These are phyloP conservation scores for Zygotorulaspora sp. DNA, from an alignment of 805 yeast genomes.

Conservation along the genomic window DNA sequence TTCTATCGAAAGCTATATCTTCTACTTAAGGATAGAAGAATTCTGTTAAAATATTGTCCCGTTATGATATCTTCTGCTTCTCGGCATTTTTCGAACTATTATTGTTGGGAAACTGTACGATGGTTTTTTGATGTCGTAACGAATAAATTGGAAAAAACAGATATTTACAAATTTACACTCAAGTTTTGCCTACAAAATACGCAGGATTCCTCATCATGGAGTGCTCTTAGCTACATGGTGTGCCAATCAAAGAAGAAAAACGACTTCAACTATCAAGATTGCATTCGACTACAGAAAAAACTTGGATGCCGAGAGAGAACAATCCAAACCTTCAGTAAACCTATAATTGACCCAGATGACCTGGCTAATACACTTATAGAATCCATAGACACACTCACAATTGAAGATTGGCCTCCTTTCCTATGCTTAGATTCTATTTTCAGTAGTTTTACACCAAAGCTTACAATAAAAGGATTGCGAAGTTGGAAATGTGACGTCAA, in stretches of 20 bases:
- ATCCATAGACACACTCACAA: slow-evolving; percentile 17
- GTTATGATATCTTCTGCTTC: slow-evolving; percentile 30
- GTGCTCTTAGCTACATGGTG: slow-evolving; percentile 23
- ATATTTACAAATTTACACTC: slow-evolving; percentile 15
- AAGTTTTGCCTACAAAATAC: slow-evolving; percentile 27
- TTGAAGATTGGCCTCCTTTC: slow-evolving; percentile 29
- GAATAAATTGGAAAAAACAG: slow-evolving; percentile 6
- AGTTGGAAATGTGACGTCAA: slow-evolving; percentile 20
- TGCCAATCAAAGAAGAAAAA: slow-evolving; percentile 9
- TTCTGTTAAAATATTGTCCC: slow-evolving; percentile 10
- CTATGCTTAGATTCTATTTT: slow-evolving; percentile 17
- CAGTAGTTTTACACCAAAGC: slow-evolving; percentile 1
- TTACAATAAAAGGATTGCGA: background rate
- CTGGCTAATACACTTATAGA: slow-evolving; percentile 9
- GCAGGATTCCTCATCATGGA: slow-evolving; percentile 38
- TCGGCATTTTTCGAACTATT: slow-evolving; percentile 37
- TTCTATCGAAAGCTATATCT: slow-evolving; percentile 32
- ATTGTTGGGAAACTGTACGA: slow-evolving; percentile 39
- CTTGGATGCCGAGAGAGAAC: background rate
- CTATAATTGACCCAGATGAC: background rate
- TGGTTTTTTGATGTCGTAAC: slow-evolving; percentile 31
- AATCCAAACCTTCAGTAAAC: background rate
- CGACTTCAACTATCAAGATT: slow-evolving; percentile 12
- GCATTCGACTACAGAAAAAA: slow-evolving; percentile 2
- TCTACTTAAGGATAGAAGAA: background rate